Evolutionary conservation across 345 rosid genomes (phyloP), one percentile per base, ranked within the genome.

Genomic region (Rhodamnia rubescens): DNA sequence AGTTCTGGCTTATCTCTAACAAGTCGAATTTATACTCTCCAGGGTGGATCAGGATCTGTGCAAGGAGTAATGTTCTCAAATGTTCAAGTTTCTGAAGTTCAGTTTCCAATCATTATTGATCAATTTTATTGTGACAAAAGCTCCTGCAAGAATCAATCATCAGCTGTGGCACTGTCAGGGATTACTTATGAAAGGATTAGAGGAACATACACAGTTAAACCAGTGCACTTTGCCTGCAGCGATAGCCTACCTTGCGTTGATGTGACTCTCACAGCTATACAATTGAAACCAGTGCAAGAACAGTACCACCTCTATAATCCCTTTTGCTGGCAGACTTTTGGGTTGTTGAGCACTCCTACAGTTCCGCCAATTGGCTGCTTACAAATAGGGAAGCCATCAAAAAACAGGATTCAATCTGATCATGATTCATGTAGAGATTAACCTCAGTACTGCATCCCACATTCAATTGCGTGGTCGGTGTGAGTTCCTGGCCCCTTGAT

Each of bases 21-120:
- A 86, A 58, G 59, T 84, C 61, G 81, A 84, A 32, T 69, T 16
- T 69, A 69, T 69, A 21, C 78, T 69, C 51, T 91, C 93, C 99
- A 97, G 98, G 99, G 99, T 85, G 98, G 98, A 75, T 88, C 92
- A 55, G 98, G 99, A 84, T 97, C 96, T 47, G 98, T 97, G 26
- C 95, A 93, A 81, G 98, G 96, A 83, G 91, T 97, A 50, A 85
- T 95, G 82, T 97, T 97, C 93, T 97, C 99, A 82, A 96, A 97
- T 92, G 91, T 97, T 81, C 98, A 94, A 89, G 95, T 97, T 61
- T 90, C 96, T 1, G 98, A 96, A 85, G 99, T 97, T 69, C 96
- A 94, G 88, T 93, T 95, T 83, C 99, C 99, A 2, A 95, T 96
- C 16, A 93, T 96, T 53, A 97, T 97, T 6, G 98, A 97, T 85